Evolutionary conservation across 2,329 filamentous ascomycete species (phyloP).

Genomic region (Elsinoe necatrix): DNA sequence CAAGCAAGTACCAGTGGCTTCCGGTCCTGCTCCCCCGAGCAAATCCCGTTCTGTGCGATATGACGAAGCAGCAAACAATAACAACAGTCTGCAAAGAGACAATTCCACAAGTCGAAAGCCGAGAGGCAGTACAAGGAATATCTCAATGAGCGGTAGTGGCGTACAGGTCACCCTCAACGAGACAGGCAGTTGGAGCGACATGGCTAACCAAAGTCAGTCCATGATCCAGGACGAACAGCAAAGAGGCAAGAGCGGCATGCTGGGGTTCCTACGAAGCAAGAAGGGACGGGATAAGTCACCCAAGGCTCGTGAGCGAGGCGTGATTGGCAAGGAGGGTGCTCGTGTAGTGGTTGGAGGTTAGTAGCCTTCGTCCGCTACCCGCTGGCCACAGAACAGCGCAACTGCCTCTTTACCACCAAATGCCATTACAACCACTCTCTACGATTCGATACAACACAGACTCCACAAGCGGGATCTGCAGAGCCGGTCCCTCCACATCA

Average conservation of each 20-base stretch:
- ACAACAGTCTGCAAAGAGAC: slow-evolving; percentile 19
- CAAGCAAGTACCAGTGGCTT: slow-evolving; percentile 8
- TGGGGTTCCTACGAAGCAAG: slow-evolving; percentile 82
- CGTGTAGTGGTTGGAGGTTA: slow-evolving; percentile 46
- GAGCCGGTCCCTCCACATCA: background rate
- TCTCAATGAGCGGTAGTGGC: slow-evolving; percentile 64
- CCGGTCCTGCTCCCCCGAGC: slow-evolving; percentile 6
- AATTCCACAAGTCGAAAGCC: slow-evolving; percentile 36
- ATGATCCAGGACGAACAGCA: slow-evolving; percentile 49
- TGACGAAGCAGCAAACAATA: slow-evolving; percentile 21
- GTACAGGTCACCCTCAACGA: slow-evolving; percentile 88
- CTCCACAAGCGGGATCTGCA: background rate
- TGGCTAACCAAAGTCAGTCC: slow-evolving; percentile 75
- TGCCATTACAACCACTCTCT: background rate
- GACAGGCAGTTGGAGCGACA: slow-evolving; percentile 80
- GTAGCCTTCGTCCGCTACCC: background rate
- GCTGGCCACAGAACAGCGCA: background rate
- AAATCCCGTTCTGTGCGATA: slow-evolving; percentile 25
- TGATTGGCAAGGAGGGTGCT: slow-evolving; percentile 90
- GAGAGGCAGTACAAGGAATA: slow-evolving; percentile 58
- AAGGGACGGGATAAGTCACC: slow-evolving; percentile 86
- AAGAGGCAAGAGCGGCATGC: slow-evolving; percentile 65
- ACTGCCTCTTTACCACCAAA: background rate
- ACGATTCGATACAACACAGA: slow-evolving; percentile 4
- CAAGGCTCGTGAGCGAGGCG: slow-evolving; percentile 73